Base-by-base conservation (phyloP, 2,329 filamentous ascomycete species). In the Colletotrichum higginsianum region DNA sequence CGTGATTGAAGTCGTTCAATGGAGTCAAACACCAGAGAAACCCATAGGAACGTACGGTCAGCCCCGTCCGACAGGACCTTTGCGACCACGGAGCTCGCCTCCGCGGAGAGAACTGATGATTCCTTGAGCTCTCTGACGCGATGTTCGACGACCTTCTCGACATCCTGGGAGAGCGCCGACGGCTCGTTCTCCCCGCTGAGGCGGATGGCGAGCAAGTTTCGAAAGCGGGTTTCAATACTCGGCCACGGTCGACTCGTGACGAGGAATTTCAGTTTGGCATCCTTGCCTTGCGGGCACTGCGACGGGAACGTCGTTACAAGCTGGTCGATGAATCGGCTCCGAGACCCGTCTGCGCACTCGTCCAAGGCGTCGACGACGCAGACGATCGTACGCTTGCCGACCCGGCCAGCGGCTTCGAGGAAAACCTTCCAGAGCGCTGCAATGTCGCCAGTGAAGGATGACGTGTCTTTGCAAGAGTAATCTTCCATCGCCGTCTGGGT, bases 241-340 rank as follows among this genome's bases (percentile, higher is more conserved):
- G 65, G 69, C 57, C 61, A 74, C 4, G 72, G 72, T 2, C 72
- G 70, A 40, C 65, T 70, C 0, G 72, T 74, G 0, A 64, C 47
- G 1, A 73, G 64, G 12, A 69, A 63, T 2, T 73, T 70, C 0
- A 64, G 11, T 4, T 23, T 57, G 18, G 0, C 61, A 44, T 2
- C 35, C 49, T 0, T 57, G 21, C 18, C 15, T 26, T 6, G 35
- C 9, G 35, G 7, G 9, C n/a, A 21, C 42, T 57, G 53, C 53
- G 35, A 16, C 8, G 55, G 47, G 3, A 66, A 74, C 11, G 40
- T 53, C 8, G 61, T 21, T 0, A 60, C 61, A 0, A 69, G 46
- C 0, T 61, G 49, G 13, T 61, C 50, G 6, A 64, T 60, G 3
- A 69, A 26, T 1, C 66, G 35, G 16, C 63, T 52, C 26, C 69